Evolutionary conservation across 23 red algal genomes (phyloP), one percentile per base, ranked within the genome.

Genomic region (Porphyridium purpureum): DNA sequence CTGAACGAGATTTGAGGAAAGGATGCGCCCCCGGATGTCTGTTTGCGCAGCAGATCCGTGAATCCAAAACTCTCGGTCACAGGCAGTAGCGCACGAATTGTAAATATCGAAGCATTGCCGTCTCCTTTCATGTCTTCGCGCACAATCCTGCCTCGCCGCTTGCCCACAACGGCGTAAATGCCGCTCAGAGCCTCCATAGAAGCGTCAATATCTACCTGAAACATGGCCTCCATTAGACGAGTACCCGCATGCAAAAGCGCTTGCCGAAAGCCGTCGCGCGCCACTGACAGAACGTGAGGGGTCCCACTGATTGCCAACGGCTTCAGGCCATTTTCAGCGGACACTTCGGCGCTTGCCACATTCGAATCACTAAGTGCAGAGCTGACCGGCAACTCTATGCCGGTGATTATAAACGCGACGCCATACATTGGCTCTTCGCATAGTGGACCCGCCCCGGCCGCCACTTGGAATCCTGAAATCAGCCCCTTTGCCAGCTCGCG

Each of bases 351-450:
- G n/a, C n/a, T n/a, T n/a, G n/a, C n/a, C n/a, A n/a, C n/a, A n/a
- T n/a, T n/a, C n/a, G n/a, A n/a, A n/a, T n/a, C n/a, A n/a, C n/a
- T n/a, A n/a, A n/a, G n/a, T n/a, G n/a, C n/a, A n/a, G n/a, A n/a
- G n/a, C n/a, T n/a, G n/a, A n/a, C 29, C 24, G 60, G 29, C 33
- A 24, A 72, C 11, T 50, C 7, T n/a, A 69, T 15, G 23, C 20
- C n/a, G 35, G 63, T 52, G 19, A 94, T 29, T 14, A 84, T 36
- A 29, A 94, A 61, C 15, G 31, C 72, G 7, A 94, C 90, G 22
- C 80, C 90, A 64, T 85, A 74, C 72, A 98, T 53, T 17, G 90
- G 72, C 58, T 98, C 90, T 23, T 98, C 90, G 59, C 74, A 84
- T 5, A 98, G 57, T 6, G 90, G 90, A 1, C 90, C 90, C 49